phyloP scores from a whole-genome alignment of 306 rosid genomes.

The Lathyrus aphaca region DNA sequence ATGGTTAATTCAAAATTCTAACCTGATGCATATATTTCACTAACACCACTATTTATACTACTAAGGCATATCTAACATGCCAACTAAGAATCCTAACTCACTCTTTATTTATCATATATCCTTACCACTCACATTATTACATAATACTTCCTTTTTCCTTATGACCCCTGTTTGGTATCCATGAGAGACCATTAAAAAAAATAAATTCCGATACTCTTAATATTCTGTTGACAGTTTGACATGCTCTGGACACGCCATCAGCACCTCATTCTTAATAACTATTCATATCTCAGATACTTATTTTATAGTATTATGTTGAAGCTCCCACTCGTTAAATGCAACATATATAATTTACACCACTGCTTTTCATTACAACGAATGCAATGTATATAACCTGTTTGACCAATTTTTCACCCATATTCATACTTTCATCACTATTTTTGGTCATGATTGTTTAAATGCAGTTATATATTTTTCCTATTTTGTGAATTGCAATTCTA shows the following conservation, averaged over 20 bases:
- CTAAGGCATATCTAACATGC: no score
- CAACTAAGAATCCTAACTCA: no score
- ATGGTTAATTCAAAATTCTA: no score
- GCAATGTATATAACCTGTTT: background rate
- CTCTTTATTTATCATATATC: no score
- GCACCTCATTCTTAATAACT: background rate
- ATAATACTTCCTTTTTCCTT: no score
- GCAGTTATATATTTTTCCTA: background rate
- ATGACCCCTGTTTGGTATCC: no score
- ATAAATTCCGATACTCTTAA: background rate
- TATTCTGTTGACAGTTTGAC: background rate
- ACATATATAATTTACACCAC: conserved; percentile 4
- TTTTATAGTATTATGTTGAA: background rate
- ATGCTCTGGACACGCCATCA: background rate
- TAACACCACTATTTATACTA: no score
- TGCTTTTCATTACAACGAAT: background rate
- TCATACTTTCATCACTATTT: background rate
- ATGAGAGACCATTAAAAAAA: background rate
- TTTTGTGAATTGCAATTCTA: background rate
- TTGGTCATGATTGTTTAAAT: background rate
- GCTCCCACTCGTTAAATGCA: background rate
- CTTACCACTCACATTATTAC: no score
- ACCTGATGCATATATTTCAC: no score
- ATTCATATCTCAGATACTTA: background rate
- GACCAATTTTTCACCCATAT: background rate